A percentile compares a stretch with the other conserved stretches of the same genome.
phyloP scores from a whole-genome alignment of 1,139 yeast species.

The Lodderomyces margitis region DNA sequence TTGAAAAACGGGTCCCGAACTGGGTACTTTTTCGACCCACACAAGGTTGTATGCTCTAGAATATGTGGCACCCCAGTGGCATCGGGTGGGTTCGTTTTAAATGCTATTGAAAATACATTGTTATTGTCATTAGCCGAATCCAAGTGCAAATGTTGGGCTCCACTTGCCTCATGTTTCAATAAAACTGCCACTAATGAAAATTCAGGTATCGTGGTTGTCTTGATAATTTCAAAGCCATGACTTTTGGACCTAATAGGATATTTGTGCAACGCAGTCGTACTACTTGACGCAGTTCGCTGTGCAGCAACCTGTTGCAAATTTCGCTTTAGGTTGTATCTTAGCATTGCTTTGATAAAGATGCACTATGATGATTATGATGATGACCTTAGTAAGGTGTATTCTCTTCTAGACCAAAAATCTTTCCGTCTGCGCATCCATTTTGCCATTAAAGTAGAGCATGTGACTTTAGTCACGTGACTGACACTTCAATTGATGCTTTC shows the following conservation, averaged over 20 bases:
- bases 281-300: conserved; percentile 6
- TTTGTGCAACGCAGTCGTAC: conserved; percentile 25
- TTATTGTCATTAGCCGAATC: conserved; percentile 73
- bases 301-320: not conserved
- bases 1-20: conserved; percentile 97
- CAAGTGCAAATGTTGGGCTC: conserved; percentile 80
- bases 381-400: not conserved
- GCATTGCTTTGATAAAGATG: conserved; percentile 6
- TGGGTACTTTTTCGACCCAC: conserved; percentile 89
- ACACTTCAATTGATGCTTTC: too few species aligned
- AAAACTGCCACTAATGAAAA: conserved; percentile 78
- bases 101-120: conserved; percentile 85
- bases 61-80: conserved; percentile 95
- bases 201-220: conserved; percentile 74
- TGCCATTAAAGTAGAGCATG: too few species aligned
- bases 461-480: too few species aligned
- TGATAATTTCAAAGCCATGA: conserved; percentile 63
- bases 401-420: not conserved
- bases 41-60: conserved; percentile 89
- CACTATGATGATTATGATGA: not conserved
- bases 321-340: conserved; percentile 4
- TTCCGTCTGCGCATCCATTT: not conserved
- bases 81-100: conserved; percentile 93
- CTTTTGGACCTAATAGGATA: conserved; percentile 63
- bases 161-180: conserved; percentile 63